phyloP scores from a whole-genome alignment of 116 monocot species.

The Iris pallida region DNA sequence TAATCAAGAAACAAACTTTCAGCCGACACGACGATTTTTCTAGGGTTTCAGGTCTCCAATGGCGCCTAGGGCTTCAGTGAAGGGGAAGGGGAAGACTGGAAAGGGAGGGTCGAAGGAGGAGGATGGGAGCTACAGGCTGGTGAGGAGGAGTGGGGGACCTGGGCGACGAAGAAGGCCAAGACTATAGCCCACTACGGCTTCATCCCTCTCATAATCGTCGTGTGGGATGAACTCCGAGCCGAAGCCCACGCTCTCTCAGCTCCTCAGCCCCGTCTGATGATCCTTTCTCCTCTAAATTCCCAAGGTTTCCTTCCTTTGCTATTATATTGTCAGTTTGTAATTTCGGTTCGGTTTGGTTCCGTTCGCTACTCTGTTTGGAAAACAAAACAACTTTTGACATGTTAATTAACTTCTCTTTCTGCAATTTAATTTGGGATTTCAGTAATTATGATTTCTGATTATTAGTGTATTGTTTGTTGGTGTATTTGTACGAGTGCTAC shows the following conservation, averaged over 20 bases:
- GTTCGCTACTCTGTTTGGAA: no score
- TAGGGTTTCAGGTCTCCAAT: constrained; percentile 4
- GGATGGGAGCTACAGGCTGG: constrained; percentile 2
- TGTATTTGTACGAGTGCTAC: no score
- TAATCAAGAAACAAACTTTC: no score
- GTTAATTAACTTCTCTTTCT: no score
- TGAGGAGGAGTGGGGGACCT: constrained; percentile 59
- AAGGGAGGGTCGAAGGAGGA: constrained; percentile 8
- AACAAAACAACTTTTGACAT: no score
- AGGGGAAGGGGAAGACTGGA: constrained; percentile 34
- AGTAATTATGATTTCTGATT: no score
- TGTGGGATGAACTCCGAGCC: constrained; percentile 83
- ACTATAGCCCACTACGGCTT: constrained; percentile 48
- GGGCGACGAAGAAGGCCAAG: constrained; percentile 56
- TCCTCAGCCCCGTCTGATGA: constrained; percentile 61
- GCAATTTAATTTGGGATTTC: no score
- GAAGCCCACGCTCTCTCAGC: constrained; percentile 53
- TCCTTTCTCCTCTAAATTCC: background rate
- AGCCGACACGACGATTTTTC: no score
- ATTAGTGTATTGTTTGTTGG: no score
- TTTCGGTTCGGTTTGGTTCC: no score
- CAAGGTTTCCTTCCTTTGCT: background rate
- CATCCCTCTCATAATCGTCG: constrained; percentile 58
- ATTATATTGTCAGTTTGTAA: no score
- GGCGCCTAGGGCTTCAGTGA: constrained; percentile 23